Evolutionary conservation across 2,329 filamentous ascomycete genomes (phyloP), one percentile per base, ranked within the genome.

Genomic region (Alternaria hordeiaustralica): DNA sequence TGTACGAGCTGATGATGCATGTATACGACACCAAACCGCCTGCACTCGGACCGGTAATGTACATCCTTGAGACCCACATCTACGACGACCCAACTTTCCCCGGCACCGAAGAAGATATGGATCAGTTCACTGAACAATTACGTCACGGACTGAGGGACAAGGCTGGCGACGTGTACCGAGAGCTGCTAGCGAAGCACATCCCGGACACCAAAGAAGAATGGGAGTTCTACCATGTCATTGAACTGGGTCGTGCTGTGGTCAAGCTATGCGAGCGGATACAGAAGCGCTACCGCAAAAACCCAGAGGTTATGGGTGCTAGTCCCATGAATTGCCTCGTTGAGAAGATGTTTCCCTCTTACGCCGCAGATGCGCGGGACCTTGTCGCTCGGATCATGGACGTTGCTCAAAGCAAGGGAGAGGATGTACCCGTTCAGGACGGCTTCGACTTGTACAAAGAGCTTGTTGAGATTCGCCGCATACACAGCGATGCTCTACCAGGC

Each of bases 381-480:
- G 90, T 98, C 45, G 87, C 89, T 69, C 87, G 91, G 59, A 96
- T 98, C 65, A 85, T 98, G 68, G 87, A 91, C 62, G 87, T 90
- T 57, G 89, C 92, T 21, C 87, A 91, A 68, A 86, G 88, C 33
- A 88, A 86, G 56, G 89, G 88, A 13, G 86, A 89, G 59, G 93
- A 97, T 71, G 89, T 98, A 53, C 90, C 92, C 43, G 88, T 98
- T 25, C 88, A 97, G 74, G 96, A 99, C 78, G 96, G 95, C 0
- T 98, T 99, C 78, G 92, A 96, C 70, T 83, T 99, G 18, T 99
- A 99, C 82, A 91, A 89, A 73, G 93, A 97, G 74, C 84, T 99
- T 60, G 90, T 95, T 20, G 91, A 92, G 68, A 93, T 97, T 64
- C 90, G 96, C 28, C 86, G 87, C 33, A 93, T 97, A 25, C 94